These are phyloP conservation scores for Herpotrichia juniperi DNA, from an alignment of 2,329 filamentous ascomycete species.

Conservation along the genomic window DNA sequence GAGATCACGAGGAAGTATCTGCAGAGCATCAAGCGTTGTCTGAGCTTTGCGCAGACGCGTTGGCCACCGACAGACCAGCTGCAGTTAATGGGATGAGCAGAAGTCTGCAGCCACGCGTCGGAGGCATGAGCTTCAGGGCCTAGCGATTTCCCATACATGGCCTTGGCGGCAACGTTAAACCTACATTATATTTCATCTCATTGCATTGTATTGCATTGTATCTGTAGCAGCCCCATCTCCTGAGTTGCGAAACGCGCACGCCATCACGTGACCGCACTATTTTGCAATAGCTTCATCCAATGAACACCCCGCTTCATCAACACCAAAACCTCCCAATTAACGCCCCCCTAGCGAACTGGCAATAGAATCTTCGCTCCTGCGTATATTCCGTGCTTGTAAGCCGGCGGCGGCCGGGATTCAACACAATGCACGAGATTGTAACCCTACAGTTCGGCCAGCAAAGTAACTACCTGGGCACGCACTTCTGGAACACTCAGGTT, in stretches of 20 bases:
- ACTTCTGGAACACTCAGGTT: constrained; percentile 97
- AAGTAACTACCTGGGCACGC: constrained; percentile 90
- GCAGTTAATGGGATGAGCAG: constrained; percentile 91
- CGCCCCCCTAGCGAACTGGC: not conserved
- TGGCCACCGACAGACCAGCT: constrained; percentile 93
- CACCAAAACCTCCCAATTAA: not conserved
- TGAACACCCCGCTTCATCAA: not conserved
- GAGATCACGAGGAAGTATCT: constrained; percentile 94
- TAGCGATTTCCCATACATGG: not conserved
- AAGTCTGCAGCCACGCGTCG: too few relatives aligned
- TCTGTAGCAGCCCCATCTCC: too few relatives aligned
- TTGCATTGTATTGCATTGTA: not conserved
- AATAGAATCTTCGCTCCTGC: not conserved
- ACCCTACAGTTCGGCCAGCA: constrained; percentile 92
- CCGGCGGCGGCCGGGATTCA: not conserved
- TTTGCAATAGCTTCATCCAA: not conserved
- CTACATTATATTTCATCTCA: not conserved
- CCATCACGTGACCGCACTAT: not conserved
- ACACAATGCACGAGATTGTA: constrained; percentile 86
- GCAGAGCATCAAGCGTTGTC: constrained; percentile 95
- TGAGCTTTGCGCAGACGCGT: constrained; percentile 94
- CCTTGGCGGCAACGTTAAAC: not conserved
- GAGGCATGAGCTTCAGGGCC: too few relatives aligned
- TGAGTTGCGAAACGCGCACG: not conserved
- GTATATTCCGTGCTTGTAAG: not conserved